These are phyloP conservation scores for Botryotinia convoluta DNA, from an alignment of 2,329 filamentous ascomycete genomes.

Conservation along the genomic window DNA sequence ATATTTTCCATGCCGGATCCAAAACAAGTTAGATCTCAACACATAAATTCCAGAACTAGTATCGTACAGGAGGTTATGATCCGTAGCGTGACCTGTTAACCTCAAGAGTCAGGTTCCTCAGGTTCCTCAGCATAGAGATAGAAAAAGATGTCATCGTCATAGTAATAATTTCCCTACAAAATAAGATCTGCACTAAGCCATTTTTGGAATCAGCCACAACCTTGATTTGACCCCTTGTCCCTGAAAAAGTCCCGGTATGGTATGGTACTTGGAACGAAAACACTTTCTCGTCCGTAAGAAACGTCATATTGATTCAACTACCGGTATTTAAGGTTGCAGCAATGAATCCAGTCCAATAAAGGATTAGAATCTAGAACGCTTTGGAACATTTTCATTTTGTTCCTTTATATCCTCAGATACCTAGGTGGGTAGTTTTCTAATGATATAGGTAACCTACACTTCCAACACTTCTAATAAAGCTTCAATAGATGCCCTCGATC, in stretches of 20 bases:
- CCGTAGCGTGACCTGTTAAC: neutral
- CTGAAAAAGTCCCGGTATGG: neutral
- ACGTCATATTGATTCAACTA: neutral
- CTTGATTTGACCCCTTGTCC: slow-evolving; percentile 4
- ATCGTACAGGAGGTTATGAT: neutral
- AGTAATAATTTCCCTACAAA: neutral
- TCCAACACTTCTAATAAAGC: neutral
- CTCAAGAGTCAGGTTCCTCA: neutral
- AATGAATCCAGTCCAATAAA: neutral
- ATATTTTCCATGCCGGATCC: neutral
- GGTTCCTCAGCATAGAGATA: neutral
- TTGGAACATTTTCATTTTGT: neutral
- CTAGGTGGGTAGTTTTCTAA: neutral
- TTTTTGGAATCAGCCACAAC: neutral
- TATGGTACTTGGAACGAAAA: neutral
- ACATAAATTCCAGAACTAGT: neutral
- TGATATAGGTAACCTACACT: neutral
- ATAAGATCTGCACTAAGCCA: neutral
- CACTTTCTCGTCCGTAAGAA: neutral
- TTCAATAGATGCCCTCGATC: neutral
- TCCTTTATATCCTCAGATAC: neutral
- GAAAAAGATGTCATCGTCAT: slow-evolving; percentile 1
- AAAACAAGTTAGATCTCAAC: neutral
- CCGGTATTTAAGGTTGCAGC: neutral
- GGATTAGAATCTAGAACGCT: neutral